Conservation (phyloP, 192 early-diverging fungal species). For the Haplosporangium gracile region DNA sequence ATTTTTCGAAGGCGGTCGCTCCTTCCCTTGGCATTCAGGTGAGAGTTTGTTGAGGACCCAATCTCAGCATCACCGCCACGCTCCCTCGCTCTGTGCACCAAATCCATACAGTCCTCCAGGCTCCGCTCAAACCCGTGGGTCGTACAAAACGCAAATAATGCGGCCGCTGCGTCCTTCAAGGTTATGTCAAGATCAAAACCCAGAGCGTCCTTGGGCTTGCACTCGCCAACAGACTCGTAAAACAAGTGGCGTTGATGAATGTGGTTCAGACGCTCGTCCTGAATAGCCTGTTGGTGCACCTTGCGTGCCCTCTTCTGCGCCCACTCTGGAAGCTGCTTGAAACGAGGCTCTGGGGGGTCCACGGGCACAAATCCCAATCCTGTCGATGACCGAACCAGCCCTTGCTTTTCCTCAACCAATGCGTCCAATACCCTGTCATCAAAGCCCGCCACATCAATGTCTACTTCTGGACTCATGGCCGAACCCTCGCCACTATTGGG, state of each 20-base stretch:
- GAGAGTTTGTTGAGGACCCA: no score
- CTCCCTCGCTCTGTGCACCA: background rate
- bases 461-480: no score
- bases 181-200: background rate
- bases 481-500: background rate
- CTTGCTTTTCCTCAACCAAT: background rate
- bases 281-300: constrained; percentile 7
- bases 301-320: constrained; percentile 24
- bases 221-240: background rate
- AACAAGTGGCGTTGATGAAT: constrained; percentile 21
- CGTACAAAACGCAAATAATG: background rate
- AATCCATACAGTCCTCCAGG: constrained; percentile 7
- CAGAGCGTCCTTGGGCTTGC: background rate
- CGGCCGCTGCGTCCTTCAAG: background rate
- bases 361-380: background rate
- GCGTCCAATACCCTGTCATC: background rate
- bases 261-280: constrained; percentile 18
- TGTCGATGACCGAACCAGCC: background rate
- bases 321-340: constrained; percentile 19
- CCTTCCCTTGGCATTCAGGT: no score
- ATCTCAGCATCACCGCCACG: no score
- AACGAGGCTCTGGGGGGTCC: constrained; percentile 19
- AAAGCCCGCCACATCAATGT: background rate
- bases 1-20: background rate
- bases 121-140: background rate